Evolutionary conservation across 2,329 filamentous ascomycete species (phyloP).

Genomic region (Fusarium pseudonygamai): DNA sequence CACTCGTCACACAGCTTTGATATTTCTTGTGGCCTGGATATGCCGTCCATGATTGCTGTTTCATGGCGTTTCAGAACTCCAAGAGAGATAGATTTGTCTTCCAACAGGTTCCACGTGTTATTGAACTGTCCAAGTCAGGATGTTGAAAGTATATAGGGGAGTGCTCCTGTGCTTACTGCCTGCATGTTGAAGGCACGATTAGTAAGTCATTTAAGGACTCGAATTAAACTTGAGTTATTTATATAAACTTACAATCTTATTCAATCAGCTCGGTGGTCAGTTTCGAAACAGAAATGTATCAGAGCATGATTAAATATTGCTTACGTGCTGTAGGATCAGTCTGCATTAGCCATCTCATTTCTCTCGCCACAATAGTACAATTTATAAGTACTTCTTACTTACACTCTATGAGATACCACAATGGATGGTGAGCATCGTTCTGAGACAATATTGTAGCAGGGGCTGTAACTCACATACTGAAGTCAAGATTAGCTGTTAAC

Average conservation of each 20-base stretch:
- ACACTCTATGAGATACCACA: background rate
- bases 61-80: background rate
- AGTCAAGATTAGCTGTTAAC: background rate
- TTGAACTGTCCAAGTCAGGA: conserved; percentile 9
- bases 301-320: background rate
- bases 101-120: conserved; percentile 8
- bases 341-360: background rate
- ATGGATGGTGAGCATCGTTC: background rate
- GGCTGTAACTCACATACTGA: background rate
- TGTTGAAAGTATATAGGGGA: background rate
- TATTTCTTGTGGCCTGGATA: background rate
- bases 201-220: background rate
- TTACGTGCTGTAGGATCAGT: background rate
- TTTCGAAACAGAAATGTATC: background rate
- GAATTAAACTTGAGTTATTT: too few species aligned
- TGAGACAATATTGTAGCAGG: too few species aligned
- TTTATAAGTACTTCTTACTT: background rate
- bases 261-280: background rate
- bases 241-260: background rate
- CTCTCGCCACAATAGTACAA: background rate
- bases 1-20: background rate
- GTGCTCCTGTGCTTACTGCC: background rate
- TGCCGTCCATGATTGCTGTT: background rate
- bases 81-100: conserved; percentile 6
- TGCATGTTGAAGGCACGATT: background rate